Evolutionary conservation across 176 grass and related monocot genomes (phyloP).

Genomic region (Ensete ventricosum): DNA sequence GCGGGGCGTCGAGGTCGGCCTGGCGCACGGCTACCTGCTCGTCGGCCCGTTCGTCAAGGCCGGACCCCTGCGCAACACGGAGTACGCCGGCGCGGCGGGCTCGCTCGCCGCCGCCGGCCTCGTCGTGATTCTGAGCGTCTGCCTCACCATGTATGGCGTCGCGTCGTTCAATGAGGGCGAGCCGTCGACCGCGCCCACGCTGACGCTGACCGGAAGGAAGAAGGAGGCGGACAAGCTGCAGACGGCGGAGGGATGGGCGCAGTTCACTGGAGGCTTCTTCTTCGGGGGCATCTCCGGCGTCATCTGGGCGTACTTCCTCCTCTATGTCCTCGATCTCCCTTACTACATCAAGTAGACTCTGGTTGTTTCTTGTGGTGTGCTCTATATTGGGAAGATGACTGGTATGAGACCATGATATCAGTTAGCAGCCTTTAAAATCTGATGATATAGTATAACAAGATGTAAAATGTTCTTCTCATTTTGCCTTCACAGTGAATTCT

Average conservation of each 20-base stretch:
- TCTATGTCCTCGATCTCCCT: conserved; percentile 94
- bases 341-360: conserved; percentile 87
- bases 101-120: conserved; percentile 64
- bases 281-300: conserved; percentile 86
- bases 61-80: conserved; percentile 86
- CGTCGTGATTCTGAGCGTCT: conserved; percentile 79
- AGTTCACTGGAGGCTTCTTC: conserved; percentile 90
- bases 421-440: too few species aligned
- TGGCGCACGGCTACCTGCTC: conserved; percentile 89
- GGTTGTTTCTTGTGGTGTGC: too few species aligned
- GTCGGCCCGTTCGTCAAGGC: conserved; percentile 85
- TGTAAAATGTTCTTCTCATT: too few species aligned
- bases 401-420: too few species aligned
- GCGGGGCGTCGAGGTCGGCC: conserved; percentile 79
- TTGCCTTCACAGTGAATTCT: too few species aligned
- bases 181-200: conserved; percentile 56
- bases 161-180: conserved; percentile 73
- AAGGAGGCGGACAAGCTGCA: conserved; percentile 96
- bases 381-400: too few species aligned
- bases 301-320: conserved; percentile 86
- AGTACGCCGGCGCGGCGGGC: conserved; percentile 59
- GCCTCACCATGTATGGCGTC: conserved; percentile 79
- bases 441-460: too few species aligned
- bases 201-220: conserved; percentile 83
- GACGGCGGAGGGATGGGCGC: conserved; percentile 79